phyloP scores from a whole-genome alignment of 1,139 yeast genomes.

The Wickerhamomyces sp. region DNA sequence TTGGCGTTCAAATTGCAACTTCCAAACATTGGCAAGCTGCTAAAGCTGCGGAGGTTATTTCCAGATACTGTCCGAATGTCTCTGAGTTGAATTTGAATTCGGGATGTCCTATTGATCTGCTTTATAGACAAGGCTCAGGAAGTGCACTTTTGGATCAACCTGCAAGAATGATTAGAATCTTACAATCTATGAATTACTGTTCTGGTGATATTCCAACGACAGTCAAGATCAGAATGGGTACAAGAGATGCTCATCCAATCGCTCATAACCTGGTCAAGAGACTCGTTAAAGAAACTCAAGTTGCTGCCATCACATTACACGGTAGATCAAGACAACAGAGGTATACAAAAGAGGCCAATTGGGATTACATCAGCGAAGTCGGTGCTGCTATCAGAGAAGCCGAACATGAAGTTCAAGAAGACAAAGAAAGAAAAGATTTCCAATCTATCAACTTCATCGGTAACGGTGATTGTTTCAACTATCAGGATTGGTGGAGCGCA shows the following conservation, averaged over 20 bases:
- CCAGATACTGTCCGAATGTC: conserved; percentile 45
- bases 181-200: conserved; percentile 84
- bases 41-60: conserved; percentile 79
- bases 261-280: conserved; percentile 72
- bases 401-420: conserved; percentile 39
- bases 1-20: conserved; percentile 92
- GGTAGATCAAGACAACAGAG: conserved; percentile 97
- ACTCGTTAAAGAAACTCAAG: conserved; percentile 69
- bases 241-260: conserved; percentile 78
- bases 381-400: conserved; percentile 62
- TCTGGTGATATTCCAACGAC: conserved; percentile 91
- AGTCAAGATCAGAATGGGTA: conserved; percentile 88
- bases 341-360: conserved; percentile 85
- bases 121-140: conserved; percentile 93
- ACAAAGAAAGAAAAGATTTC: conserved; percentile 41
- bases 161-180: conserved; percentile 67
- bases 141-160: conserved; percentile 91
- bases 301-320: conserved; percentile 88
- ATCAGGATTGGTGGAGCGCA: conserved; percentile 87
- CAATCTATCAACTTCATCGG: conserved; percentile 67
- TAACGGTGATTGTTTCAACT: conserved; percentile 87
- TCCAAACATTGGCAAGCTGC: conserved; percentile 92
- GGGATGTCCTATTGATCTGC: conserved; percentile 95
- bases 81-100: conserved; percentile 87
- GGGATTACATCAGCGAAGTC: conserved; percentile 81